phyloP scores from a whole-genome alignment of 106 monocot genomes.

The Xerophyta viscosa region DNA sequence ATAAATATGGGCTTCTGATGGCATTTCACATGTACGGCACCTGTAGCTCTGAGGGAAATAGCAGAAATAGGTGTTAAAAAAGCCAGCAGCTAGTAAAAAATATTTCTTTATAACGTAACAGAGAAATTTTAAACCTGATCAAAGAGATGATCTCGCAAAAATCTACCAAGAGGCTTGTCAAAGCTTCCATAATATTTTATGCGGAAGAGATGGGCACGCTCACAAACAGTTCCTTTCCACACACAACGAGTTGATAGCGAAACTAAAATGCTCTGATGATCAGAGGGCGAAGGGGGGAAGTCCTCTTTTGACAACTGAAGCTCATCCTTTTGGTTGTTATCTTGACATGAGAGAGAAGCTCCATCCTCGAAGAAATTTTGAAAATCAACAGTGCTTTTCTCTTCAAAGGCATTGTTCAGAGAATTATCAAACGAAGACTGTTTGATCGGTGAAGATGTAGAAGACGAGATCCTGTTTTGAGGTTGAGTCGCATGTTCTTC shows the following conservation, averaged over 20 bases:
- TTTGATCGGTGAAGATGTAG: background rate
- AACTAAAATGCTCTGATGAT: constrained; percentile 70
- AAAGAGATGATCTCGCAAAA: constrained; percentile 60
- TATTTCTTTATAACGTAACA: background rate
- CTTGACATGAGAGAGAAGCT: constrained; percentile 4
- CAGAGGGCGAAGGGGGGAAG: constrained; percentile 34
- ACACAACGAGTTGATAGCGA: constrained; percentile 61
- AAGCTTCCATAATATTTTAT: constrained; percentile 76
- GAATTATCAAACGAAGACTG: background rate
- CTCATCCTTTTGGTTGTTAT: constrained; percentile 17
- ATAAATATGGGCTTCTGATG: constrained; percentile 71
- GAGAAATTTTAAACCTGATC: constrained; percentile 34
- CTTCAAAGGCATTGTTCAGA: constrained; percentile 1
- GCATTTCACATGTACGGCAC: constrained; percentile 58
- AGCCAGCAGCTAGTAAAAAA: background rate
- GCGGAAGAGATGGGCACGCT: constrained; percentile 58
- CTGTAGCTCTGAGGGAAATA: constrained; percentile 27
- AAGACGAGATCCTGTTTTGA: constrained; percentile 1
- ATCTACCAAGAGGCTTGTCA: constrained; percentile 66
- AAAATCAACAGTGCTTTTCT: constrained; percentile 21
- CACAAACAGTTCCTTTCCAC: constrained; percentile 80
- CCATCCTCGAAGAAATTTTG: constrained; percentile 16
- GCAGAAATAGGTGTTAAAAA: constrained; percentile 1
- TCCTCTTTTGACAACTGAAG: constrained; percentile 28
- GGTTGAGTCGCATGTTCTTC: background rate